A percentile compares a stretch with the other conserved stretches of the same genome.
Evolutionary conservation across 306 rosid genomes (phyloP).

Genomic region (cucumber (Cucumis sativus)): DNA sequence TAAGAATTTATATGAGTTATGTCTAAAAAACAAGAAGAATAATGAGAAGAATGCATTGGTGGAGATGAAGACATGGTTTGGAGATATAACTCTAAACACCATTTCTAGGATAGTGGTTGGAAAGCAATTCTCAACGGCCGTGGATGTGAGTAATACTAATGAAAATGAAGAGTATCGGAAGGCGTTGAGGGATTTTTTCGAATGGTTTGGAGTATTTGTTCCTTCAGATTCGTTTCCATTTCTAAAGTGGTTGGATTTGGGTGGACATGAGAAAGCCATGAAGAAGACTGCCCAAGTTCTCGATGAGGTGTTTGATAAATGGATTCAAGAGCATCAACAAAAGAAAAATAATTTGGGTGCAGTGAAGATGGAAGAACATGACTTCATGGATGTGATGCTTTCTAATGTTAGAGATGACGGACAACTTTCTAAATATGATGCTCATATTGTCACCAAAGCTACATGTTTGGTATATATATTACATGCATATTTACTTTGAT

Average conservation of each 20-base stretch:
- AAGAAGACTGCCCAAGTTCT: neutral
- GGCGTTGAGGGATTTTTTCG: constrained; percentile 33
- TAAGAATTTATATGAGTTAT: too few species aligned
- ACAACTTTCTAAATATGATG: neutral
- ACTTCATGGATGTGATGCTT: neutral
- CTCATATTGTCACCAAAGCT: neutral
- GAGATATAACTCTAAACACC: constrained; percentile 31
- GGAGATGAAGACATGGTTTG: neutral
- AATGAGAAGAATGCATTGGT: constrained; percentile 18
- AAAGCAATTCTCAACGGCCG: constrained; percentile 3
- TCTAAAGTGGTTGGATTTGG: constrained; percentile 37
- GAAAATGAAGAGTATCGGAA: constrained; percentile 28
- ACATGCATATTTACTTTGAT: too few species aligned
- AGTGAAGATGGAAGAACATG: neutral
- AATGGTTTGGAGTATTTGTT: constrained; percentile 34
- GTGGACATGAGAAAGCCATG: constrained; percentile 41
- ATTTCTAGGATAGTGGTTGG: constrained; percentile 20
- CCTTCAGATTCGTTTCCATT: constrained; percentile 47
- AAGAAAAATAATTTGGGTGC: neutral
- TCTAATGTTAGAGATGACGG: neutral
- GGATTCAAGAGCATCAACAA: neutral
- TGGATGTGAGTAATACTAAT: constrained; percentile 2
- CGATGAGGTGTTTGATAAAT: neutral
- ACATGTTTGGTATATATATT: neutral
- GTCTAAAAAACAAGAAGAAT: neutral